Percentiles rank a stretch among this genome's conserved stretches.
phyloP scores from a whole-genome alignment of 352 stramenopile species.

The Pythium chondricola region DNA sequence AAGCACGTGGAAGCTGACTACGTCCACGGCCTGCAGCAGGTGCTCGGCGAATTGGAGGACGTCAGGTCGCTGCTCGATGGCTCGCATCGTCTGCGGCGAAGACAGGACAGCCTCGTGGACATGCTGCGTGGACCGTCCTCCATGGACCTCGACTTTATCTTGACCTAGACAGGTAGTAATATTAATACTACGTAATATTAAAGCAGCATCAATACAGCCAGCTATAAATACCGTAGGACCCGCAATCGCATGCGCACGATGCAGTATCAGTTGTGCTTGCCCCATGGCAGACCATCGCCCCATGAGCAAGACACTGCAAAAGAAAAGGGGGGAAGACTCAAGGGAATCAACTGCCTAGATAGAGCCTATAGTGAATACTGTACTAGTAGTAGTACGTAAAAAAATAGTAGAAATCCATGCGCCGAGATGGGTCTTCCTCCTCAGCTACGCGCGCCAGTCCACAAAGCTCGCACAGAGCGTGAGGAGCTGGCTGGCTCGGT shows the following conservation, averaged over 20 bases:
- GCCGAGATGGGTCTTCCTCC: neutral
- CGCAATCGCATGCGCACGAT: too few relatives aligned
- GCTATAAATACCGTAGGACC: too few relatives aligned
- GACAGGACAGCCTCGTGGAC: conserved; percentile 11
- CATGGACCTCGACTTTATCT: conserved; percentile 10
- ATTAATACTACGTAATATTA: too few relatives aligned
- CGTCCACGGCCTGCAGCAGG: conserved; percentile 29
- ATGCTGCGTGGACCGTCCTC: conserved; percentile 4
- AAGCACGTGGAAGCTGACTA: conserved; percentile 32
- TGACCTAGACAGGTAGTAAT: conserved; percentile 1
- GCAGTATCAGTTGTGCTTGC: too few relatives aligned
- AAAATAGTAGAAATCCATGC: neutral
- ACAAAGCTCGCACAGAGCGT: conserved; percentile 16
- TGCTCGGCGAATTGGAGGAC: conserved; percentile 27
- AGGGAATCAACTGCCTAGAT: too few relatives aligned
- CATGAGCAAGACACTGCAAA: too few relatives aligned
- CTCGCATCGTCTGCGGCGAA: neutral
- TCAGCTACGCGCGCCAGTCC: conserved; percentile 15
- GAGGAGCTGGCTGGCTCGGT: conserved; percentile 15
- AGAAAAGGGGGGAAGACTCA: too few relatives aligned
- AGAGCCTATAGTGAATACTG: too few relatives aligned
- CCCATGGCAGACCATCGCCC: too few relatives aligned
- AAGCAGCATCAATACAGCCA: too few relatives aligned
- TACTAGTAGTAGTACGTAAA: too few relatives aligned
- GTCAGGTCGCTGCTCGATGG: conserved; percentile 31